Conservation (phyloP, 768 basidiomycete genomes). For the Goffeauzyma gilvescens region DNA sequence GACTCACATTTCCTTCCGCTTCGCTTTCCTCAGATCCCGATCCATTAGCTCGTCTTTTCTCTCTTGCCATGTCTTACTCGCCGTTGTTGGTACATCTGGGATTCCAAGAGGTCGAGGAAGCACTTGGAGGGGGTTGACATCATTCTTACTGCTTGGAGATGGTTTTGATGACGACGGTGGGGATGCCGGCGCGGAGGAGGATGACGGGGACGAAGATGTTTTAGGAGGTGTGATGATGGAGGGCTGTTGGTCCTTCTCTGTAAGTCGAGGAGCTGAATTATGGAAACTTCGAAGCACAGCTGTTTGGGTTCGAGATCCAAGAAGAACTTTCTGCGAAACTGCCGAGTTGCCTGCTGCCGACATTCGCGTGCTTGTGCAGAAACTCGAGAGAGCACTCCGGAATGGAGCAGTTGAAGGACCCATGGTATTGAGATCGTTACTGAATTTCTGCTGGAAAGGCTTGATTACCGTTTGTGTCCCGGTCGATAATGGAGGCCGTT, state of each 20-base stretch:
- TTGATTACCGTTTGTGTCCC: no score
- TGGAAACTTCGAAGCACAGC: not conserved
- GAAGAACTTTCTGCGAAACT: not conserved
- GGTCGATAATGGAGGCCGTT: no score
- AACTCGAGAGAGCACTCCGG: no score
- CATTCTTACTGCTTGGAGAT: no score
- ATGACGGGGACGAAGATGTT: not conserved
- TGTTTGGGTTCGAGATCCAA: not conserved
- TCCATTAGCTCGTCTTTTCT: conserved; percentile 52
- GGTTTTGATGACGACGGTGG: not conserved
- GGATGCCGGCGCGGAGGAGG: not conserved
- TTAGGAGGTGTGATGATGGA: not conserved
- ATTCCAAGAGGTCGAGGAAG: conserved; percentile 54
- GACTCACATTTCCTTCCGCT: conserved; percentile 39
- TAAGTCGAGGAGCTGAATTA: not conserved
- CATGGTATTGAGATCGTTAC: no score
- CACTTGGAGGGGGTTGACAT: conserved; percentile 16
- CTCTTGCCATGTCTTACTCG: conserved; percentile 43
- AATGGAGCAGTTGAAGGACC: no score
- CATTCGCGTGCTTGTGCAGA: not conserved
- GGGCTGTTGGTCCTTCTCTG: not conserved
- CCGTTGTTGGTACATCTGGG: conserved; percentile 45
- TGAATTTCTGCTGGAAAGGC: no score
- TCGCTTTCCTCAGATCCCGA: conserved; percentile 48
- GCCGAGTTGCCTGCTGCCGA: not conserved